Evolutionary conservation across 257 asterid genomes (phyloP).

Genomic region (Solanum bukasovii): DNA sequence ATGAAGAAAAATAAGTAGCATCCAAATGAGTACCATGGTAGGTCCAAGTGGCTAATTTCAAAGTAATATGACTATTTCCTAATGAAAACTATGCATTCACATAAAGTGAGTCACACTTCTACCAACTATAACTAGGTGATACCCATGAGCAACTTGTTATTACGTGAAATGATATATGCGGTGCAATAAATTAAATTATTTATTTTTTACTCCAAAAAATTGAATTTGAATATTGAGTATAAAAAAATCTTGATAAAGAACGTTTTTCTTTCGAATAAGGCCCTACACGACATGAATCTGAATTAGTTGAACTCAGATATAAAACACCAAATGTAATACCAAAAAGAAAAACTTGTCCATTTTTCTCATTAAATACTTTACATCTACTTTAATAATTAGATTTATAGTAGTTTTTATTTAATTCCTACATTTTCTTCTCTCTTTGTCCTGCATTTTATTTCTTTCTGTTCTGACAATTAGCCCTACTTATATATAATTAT

Average conservation of each 20-base stretch:
- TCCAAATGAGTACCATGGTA: neutral
- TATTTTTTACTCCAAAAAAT: too few species aligned
- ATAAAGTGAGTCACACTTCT: neutral
- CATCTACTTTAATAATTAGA: neutral
- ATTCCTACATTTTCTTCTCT: neutral
- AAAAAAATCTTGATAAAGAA: accelerated
- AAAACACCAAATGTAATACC: neutral
- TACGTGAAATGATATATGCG: neutral
- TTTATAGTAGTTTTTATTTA: neutral
- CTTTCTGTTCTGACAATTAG: neutral
- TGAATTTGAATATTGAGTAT: accelerated
- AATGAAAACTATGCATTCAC: neutral
- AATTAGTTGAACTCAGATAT: neutral
- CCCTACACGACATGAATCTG: accelerated
- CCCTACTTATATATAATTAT: neutral
- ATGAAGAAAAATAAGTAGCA: neutral
- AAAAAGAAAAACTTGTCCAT: neutral
- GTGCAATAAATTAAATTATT: neutral
- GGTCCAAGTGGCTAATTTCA: neutral
- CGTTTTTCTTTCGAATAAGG: accelerated
- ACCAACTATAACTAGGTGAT: neutral
- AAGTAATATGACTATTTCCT: neutral
- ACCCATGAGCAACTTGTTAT: neutral
- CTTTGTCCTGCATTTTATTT: neutral
- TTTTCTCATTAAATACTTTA: neutral